Conservation (phyloP, 352 stramenopile genomes). For the Globisporangium acanthophoron region DNA sequence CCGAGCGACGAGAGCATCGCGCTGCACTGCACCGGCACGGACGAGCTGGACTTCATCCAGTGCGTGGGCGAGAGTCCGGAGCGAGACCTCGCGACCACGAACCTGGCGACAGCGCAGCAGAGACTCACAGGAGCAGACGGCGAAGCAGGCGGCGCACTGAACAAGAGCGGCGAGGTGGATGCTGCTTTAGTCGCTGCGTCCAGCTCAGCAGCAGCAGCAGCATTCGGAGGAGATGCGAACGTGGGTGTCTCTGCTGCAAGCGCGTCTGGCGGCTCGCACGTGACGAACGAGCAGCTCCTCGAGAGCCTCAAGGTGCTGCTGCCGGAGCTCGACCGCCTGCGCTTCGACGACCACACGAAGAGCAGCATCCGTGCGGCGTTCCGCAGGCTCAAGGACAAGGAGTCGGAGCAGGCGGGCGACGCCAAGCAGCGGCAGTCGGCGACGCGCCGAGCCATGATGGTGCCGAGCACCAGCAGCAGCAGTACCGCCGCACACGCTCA, state of each 20-base stretch:
- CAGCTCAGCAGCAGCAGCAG: no score
- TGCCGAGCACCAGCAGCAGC: neutral
- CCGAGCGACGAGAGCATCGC: slow-evolving; percentile 35
- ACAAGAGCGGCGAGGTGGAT: neutral
- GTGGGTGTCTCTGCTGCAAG: neutral
- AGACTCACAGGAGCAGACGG: neutral
- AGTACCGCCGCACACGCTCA: neutral
- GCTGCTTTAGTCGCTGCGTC: neutral
- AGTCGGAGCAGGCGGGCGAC: slow-evolving; percentile 3
- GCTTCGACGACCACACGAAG: slow-evolving; percentile 54
- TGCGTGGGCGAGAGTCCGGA: slow-evolving; percentile 12
- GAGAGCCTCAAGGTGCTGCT: slow-evolving; percentile 43
- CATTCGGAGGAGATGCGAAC: neutral
- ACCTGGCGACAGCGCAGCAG: neutral
- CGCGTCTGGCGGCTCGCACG: slow-evolving; percentile 11
- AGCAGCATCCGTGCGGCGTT: slow-evolving; percentile 51
- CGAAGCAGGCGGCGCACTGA: neutral
- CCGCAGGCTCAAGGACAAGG: slow-evolving; percentile 36
- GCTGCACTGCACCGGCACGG: slow-evolving; percentile 36
- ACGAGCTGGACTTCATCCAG: slow-evolving; percentile 39
- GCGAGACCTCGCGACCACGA: neutral
- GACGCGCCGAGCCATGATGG: slow-evolving; percentile 2
- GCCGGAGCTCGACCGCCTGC: slow-evolving; percentile 42
- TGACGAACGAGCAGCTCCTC: slow-evolving; percentile 43
- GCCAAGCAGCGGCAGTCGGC: slow-evolving; percentile 11